phyloP scores from a whole-genome alignment of 2,329 filamentous ascomycete genomes.

The Lachnellula subtilissima region DNA sequence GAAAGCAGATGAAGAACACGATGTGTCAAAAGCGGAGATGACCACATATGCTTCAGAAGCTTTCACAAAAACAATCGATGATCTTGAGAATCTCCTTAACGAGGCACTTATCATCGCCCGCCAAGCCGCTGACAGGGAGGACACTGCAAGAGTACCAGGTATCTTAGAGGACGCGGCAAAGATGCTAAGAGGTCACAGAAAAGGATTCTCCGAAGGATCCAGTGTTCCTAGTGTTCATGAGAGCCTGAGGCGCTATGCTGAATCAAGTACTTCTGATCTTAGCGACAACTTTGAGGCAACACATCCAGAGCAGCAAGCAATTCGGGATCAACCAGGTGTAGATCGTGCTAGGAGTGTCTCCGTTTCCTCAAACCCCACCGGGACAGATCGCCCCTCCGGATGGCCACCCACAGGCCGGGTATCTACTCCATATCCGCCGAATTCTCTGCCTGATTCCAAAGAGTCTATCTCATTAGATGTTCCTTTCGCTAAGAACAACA shows the following conservation, averaged over 20 bases:
- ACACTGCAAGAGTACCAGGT: conserved; percentile 15
- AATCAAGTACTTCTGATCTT: conserved; percentile 14
- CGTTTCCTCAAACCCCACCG: background rate
- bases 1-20: conserved; percentile 5
- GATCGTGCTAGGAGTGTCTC: conserved; percentile 1
- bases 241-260: conserved; percentile 23
- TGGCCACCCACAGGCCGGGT: conserved; percentile 12
- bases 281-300: conserved; percentile 11
- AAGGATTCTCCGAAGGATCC: conserved; percentile 7
- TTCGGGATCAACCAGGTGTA: background rate
- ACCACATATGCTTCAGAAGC: conserved; percentile 18
- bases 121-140: conserved; percentile 28
- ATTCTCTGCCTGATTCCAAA: conserved; percentile 7
- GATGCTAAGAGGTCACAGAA: conserved; percentile 20
- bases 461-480: conserved; percentile 2
- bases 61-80: conserved; percentile 33
- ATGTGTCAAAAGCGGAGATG: background rate
- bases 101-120: conserved; percentile 35
- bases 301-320: background rate
- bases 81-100: conserved; percentile 33
- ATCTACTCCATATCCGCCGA: conserved; percentile 14
- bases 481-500: conserved; percentile 1
- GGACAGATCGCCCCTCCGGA: background rate
- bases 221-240: conserved; percentile 25
- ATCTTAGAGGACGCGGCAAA: conserved; percentile 21